Evolutionary conservation across 148 eudicot genomes (phyloP), one percentile per base, ranked within the genome.

Genomic region (Simmondsia chinensis): DNA sequence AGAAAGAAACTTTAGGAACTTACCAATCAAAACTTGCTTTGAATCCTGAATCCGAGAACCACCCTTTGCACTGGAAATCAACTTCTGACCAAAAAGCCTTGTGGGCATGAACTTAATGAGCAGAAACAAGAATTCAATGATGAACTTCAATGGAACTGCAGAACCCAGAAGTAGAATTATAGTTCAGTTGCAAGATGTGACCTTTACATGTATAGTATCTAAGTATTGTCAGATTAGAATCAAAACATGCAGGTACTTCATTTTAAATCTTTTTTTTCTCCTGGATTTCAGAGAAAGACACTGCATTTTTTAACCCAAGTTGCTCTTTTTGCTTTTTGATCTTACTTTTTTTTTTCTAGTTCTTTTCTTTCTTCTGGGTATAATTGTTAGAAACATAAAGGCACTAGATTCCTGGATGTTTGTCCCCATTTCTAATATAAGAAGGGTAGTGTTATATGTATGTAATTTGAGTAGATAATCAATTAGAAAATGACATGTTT

Each of bases 281-380:
- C 85, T 62, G 67, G 72, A 63, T 68, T 76, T 86, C 77, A 71
- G 84, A 64, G 79, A 60, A 60, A 54, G 45, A 9, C 42, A 44
- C 43, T 45, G 50, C 46, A 64, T 39, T 52, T 59, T 41, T 44
- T 47, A 53, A 46, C 29, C 39, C 59, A 53, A 68, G 36, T 55
- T 48, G 64, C 19, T 30, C 33, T 5, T 0, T 38, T 47, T 47
- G 13, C 33, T 58, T 59, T 50, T n/a, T n/a, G n/a, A n/a, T 43
- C 14, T 27, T 6, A 38, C 12, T 33, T 56, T 30, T 9, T 50
- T 65, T 65, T 69, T 36, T 43, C 37, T 34, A 37, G 35, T 22
- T 23, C 36, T 54, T 39, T 56, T 46, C 20, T 61, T 21, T 59
- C 33, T 46, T 68, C 44, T 55, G 27, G 72, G 58, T 54, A 23